Base-by-base conservation (phyloP, 139 green algal species). In the Bryopsis sp. region DNA sequence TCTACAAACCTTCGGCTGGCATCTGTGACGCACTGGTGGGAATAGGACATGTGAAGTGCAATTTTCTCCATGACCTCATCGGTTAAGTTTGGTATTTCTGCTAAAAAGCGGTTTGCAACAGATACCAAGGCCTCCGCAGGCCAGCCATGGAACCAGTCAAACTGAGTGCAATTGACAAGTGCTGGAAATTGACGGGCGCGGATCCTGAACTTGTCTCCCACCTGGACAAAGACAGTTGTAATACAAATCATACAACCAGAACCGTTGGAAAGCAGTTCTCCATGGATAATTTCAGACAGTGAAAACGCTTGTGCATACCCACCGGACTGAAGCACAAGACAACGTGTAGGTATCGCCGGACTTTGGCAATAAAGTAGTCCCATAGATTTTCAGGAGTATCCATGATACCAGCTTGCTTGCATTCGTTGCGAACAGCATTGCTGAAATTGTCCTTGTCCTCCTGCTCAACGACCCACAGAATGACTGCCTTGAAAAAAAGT, bases 311-410 rank as follows among this genome's bases (percentile, higher is more conserved):
- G n/a, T n/a, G n/a, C n/a, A 26, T 7, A 26, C 59, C 39, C 33
- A 67, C 90, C 34, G 90, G 90, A 33, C 73, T 87, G 83, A 96
- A 93, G 79, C 88, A 96, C 72, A 96, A 79, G 72, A 95, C 84
- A 2, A 97, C 81, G 73, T 95, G 89, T 62, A 97, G 77, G 77
- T 88, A 86, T 58, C 79, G 78, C 47, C 88, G 85, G 19, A 92
- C 87, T 78, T 92, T 92, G 60, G 90, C 77, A 46, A 94, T 92
- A 77, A 97, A 95, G 71, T 90, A 95, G 38, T 92, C 80, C 87
- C 87, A 97, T 70, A 82, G 85, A 70, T 88, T 89, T 29, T 93
- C 89, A 1, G 74, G 63, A 0, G 85, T 92, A 71, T 97, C 90
- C 22, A 94, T 64, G 31, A 93, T 68, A 28, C 90, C 88, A 2